Conservation (phyloP, 306 rosid genomes). For the Cucurbita argyrosperma region DNA sequence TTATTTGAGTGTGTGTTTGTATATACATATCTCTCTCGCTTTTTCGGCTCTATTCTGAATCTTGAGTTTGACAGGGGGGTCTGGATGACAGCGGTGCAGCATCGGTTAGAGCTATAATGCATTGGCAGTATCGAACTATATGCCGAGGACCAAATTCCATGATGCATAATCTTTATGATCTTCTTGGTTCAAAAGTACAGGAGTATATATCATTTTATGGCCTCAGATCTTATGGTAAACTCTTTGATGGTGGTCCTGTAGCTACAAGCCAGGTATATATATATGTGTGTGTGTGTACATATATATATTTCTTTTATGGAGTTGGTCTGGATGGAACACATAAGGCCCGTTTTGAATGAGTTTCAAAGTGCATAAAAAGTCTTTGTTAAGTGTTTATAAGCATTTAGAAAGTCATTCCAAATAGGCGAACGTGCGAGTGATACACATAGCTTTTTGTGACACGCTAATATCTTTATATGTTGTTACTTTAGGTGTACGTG, state of each 20-base stretch:
- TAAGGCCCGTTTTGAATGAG: background rate
- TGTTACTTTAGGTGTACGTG: conserved; percentile 62
- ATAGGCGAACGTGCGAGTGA: background rate
- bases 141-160: conserved; percentile 77
- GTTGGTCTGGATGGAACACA: background rate
- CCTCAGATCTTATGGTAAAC: conserved; percentile 75
- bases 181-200: conserved; percentile 61
- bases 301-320: background rate
- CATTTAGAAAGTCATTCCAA: background rate
- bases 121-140: conserved; percentile 96
- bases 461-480: background rate
- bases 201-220: conserved; percentile 94
- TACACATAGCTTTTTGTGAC: background rate
- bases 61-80: conserved; percentile 59
- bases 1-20: background rate
- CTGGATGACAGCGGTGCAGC: conserved; percentile 96
- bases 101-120: conserved; percentile 97
- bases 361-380: too few species aligned
- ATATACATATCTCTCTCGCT: background rate
- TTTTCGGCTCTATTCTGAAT: conserved; percentile 12
- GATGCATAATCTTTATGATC: conserved; percentile 53
- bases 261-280: conserved; percentile 83
- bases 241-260: conserved; percentile 68
- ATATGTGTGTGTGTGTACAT: background rate
- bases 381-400: background rate